Conservation (phyloP, 352 stramenopile species). For the Thraustochytrium sp. region DNA sequence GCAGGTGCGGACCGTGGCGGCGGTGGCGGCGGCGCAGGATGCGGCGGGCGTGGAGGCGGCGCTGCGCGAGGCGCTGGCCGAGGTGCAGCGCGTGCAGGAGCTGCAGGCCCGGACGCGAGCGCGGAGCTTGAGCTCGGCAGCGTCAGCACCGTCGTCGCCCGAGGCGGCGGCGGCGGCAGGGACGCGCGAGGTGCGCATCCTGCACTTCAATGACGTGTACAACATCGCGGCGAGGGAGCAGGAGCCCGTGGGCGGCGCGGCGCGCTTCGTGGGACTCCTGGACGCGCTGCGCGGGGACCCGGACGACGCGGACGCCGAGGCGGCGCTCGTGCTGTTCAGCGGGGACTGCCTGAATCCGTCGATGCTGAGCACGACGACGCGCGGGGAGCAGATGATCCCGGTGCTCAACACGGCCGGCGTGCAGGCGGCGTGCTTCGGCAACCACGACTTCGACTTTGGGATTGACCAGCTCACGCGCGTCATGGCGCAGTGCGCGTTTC, state of each 20-base stretch:
- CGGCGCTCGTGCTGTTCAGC: slow-evolving; percentile 53
- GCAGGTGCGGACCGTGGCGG: no score
- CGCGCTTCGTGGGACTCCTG: slow-evolving; percentile 16
- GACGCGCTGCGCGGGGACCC: not conserved
- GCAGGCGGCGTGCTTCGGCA: slow-evolving; percentile 51
- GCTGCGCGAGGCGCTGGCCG: no score
- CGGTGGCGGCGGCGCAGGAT: no score
- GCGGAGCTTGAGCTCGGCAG: not conserved
- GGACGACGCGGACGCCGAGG: not conserved
- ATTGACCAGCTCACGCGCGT: slow-evolving; percentile 50
- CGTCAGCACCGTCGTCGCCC: no score
- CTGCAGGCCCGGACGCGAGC: not conserved
- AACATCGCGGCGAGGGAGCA: slow-evolving; percentile 33
- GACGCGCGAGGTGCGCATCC: not conserved
- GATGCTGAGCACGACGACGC: slow-evolving; percentile 53
- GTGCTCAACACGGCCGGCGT: slow-evolving; percentile 50
- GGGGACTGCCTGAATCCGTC: slow-evolving; percentile 57
- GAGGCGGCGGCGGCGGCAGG: not conserved
- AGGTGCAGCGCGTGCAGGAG: no score
- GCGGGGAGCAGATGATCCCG: slow-evolving; percentile 53
- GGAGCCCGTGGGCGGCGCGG: slow-evolving; percentile 30
- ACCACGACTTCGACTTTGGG: slow-evolving; percentile 61
- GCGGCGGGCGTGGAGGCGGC: no score
- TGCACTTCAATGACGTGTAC: slow-evolving; percentile 50
- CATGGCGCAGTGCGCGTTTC: slow-evolving; percentile 52